These are phyloP conservation scores for Penicillium sp. DNA, from an alignment of 2,329 filamentous ascomycete genomes.

Conservation along the genomic window DNA sequence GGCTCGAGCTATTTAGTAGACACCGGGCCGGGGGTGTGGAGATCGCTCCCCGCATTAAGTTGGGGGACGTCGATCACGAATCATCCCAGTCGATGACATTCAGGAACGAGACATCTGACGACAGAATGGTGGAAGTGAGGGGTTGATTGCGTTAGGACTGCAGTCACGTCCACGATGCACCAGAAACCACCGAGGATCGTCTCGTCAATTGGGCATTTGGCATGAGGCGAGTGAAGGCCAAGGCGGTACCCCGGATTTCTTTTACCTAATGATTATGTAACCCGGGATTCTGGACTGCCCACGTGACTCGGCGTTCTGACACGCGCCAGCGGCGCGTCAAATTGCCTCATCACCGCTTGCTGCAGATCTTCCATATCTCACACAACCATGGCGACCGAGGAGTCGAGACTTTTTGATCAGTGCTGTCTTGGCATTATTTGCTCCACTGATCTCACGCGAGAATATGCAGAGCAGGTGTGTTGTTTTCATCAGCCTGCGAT, in stretches of 20 bases:
- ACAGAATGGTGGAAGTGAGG: neutral
- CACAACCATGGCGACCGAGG: constrained; percentile 29
- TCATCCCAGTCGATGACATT: neutral
- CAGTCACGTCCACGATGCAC: neutral
- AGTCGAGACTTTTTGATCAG: constrained; percentile 45
- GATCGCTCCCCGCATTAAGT: neutral
- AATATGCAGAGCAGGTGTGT: constrained; percentile 44
- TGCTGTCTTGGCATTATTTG: constrained; percentile 50
- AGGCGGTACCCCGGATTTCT: neutral
- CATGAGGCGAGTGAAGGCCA: neutral
- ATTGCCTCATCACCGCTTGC: neutral
- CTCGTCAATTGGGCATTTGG: too few relatives aligned
- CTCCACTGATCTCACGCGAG: constrained; percentile 41
- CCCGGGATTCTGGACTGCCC: neutral
- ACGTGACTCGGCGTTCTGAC: constrained; percentile 10
- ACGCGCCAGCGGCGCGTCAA: constrained; percentile 7
- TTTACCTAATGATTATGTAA: neutral
- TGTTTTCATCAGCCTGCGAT: neutral
- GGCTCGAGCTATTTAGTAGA: neutral
- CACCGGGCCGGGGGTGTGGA: neutral
- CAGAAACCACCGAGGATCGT: neutral
- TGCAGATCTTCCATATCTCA: neutral
- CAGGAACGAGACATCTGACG: neutral
- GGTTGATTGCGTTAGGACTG: neutral
- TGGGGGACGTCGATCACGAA: neutral